phyloP scores from a whole-genome alignment of 257 asterid genomes.

The Lycium barbarum region DNA sequence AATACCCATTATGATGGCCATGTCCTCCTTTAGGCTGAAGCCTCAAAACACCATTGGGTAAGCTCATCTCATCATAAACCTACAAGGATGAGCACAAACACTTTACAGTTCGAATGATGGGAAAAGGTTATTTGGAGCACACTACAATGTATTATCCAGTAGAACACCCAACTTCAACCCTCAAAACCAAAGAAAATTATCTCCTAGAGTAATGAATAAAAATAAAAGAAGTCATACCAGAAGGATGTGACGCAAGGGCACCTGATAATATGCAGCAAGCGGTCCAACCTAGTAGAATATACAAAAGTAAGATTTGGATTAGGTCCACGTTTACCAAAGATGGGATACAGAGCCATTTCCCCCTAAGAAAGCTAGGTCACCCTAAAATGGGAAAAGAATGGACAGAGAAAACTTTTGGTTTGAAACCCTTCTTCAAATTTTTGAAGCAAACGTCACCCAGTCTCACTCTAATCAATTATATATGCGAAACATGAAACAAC shows the following conservation, averaged over 20 bases:
- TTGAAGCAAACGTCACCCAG: not conserved
- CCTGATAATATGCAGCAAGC: constrained; percentile 95
- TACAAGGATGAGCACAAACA: constrained; percentile 36
- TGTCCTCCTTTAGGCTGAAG: constrained; percentile 97
- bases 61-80: constrained; percentile 96
- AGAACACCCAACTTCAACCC: not conserved
- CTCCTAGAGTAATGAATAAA: not conserved
- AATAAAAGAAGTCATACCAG: constrained; percentile 57
- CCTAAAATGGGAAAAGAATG: not conserved
- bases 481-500: not conserved
- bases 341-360: too few relatives aligned
- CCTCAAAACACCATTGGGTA: constrained; percentile 94
- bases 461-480: not conserved
- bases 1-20: constrained; percentile 96
- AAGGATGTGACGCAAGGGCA: constrained; percentile 94
- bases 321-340: not conserved
- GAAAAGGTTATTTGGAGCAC: not conserved
- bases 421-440: not conserved
- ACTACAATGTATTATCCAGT: not conserved
- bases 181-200: not conserved
- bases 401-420: not conserved
- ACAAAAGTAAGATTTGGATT: not conserved
- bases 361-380: not conserved
- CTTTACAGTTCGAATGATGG: not conserved
- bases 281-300: constrained; percentile 74